A percentile compares a stretch with the other conserved stretches of the same genome.
Evolutionary conservation across 2,329 filamentous ascomycete genomes (phyloP).

Genomic region (Colletotrichum sp.): DNA sequence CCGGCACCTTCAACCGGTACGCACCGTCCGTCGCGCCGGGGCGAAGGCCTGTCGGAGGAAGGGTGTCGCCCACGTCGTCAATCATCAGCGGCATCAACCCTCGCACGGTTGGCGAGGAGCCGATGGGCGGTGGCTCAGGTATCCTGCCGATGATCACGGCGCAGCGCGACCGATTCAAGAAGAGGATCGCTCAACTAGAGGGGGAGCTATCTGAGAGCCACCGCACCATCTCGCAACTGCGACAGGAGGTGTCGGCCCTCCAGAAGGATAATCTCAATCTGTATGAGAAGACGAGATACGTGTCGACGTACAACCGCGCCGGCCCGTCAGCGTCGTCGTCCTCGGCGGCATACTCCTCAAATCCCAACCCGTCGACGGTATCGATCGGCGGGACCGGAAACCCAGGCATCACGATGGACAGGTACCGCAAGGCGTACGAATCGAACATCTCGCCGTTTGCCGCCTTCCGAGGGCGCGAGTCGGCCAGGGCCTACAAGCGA

Average conservation of each 20-base stretch:
- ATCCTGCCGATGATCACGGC: constrained; percentile 98
- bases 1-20: constrained; percentile 88
- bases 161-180: constrained; percentile 97
- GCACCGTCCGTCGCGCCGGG: constrained; percentile 66
- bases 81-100: constrained; percentile 98
- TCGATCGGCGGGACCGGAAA: constrained; percentile 59
- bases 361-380: constrained; percentile 78
- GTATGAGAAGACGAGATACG: constrained; percentile 97
- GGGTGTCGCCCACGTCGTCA: constrained; percentile 89
- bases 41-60: constrained; percentile 70
- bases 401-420: constrained; percentile 75
- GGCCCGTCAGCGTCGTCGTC: constrained; percentile 64
- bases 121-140: constrained; percentile 76
- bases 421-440: constrained; percentile 93
- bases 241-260: constrained; percentile 88
- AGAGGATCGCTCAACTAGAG: constrained; percentile 90
- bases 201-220: constrained; percentile 87
- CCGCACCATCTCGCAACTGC: constrained; percentile 79
- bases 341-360: constrained; percentile 69
- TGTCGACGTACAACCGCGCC: constrained; percentile 87
- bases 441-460: constrained; percentile 95
- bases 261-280: constrained; percentile 96
- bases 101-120: constrained; percentile 61
- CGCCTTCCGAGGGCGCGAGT: constrained; percentile 93
- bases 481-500: constrained; percentile 85